phyloP scores from a whole-genome alignment of 2,329 filamentous ascomycete species.

The Penicillium capsulatum region DNA sequence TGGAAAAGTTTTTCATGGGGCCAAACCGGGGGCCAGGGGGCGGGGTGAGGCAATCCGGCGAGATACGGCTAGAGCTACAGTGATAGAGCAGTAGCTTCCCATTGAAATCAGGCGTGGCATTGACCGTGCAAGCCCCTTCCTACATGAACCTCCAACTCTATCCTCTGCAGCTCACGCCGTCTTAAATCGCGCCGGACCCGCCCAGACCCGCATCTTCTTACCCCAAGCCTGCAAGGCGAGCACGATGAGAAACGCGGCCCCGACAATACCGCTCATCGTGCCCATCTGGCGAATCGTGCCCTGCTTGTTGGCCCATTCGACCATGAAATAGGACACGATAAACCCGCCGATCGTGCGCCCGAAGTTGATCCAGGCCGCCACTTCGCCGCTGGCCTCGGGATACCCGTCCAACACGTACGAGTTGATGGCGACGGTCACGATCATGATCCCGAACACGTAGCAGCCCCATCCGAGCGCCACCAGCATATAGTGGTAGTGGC shows the following conservation, averaged over 20 bases:
- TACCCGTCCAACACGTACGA: conserved; percentile 54
- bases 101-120: no score
- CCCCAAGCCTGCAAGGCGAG: conserved; percentile 37
- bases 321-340: conserved; percentile 51
- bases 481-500: conserved; percentile 52
- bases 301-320: conserved; percentile 46
- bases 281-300: conserved; percentile 47
- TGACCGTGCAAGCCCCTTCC: no score
- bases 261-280: conserved; percentile 46
- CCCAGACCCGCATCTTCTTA: conserved; percentile 32
- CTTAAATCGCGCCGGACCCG: conserved; percentile 11
- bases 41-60: no score
- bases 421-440: conserved; percentile 50
- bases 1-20: no score
- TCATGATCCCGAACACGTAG: conserved; percentile 55
- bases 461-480: conserved; percentile 50
- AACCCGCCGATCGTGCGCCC: conserved; percentile 50
- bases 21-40: no score
- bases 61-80: no score
- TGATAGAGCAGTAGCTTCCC: no score
- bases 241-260: conserved; percentile 35
- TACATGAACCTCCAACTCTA: no score
- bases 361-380: conserved; percentile 52
- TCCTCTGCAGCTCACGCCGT: no score
- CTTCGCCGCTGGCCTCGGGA: conserved; percentile 53